A percentile compares a stretch with the other conserved stretches of the same genome.
Evolutionary conservation across 73 alveolate species (phyloP).

Genomic region (Paramecium caudatum): DNA sequence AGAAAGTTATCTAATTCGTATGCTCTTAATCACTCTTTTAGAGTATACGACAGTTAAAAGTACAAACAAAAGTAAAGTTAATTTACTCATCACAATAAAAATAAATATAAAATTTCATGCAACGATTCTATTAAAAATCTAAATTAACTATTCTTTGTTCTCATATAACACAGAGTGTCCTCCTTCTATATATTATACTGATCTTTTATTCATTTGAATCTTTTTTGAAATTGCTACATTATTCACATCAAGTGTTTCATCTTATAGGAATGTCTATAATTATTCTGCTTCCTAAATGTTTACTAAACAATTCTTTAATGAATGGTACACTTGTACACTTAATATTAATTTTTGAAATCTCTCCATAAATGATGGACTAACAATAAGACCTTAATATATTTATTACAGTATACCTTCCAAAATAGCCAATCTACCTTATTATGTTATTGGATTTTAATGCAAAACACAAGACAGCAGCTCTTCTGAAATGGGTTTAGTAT

Average conservation of each 20-base stretch:
- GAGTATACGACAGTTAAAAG: not conserved
- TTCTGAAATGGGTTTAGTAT: conserved; percentile 4
- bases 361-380: conserved; percentile 62
- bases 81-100: conserved; percentile 16
- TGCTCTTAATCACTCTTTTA: not conserved
- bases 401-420: not conserved
- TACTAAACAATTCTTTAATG: conserved; percentile 55
- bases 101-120: conserved; percentile 18
- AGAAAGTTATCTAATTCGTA: not conserved
- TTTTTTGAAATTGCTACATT: conserved; percentile 61
- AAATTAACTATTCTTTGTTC: conserved; percentile 18
- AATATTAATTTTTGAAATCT: conserved; percentile 48
- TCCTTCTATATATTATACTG: conserved; percentile 49
- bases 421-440: conserved; percentile 1
- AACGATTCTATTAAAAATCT: conserved; percentile 33
- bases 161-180: conserved; percentile 59
- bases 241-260: conserved; percentile 62
- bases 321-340: conserved; percentile 39
- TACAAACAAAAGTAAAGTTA: not conserved
- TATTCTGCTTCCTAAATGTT: conserved; percentile 43
- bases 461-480: not conserved
- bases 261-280: conserved; percentile 26
- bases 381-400: not conserved
- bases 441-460: not conserved
- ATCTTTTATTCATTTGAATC: conserved; percentile 15